Base-by-base conservation (phyloP, 352 stramenopile genomes). In the Phytopythium montanum region DNA sequence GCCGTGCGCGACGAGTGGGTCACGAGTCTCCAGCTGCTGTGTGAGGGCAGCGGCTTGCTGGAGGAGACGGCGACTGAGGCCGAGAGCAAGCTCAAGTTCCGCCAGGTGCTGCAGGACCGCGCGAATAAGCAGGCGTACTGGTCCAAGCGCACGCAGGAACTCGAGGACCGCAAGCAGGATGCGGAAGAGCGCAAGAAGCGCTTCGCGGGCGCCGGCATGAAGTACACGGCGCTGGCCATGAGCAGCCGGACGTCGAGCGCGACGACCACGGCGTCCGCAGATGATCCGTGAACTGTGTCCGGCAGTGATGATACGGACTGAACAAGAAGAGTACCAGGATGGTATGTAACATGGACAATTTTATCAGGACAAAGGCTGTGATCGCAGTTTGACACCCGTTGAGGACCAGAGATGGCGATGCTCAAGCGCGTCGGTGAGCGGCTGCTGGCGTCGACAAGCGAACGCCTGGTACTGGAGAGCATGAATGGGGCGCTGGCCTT, bases 191-290 rank as follows among this genome's bases (percentile, higher is more conserved):
- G 80, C 31, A 94, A 94, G 65, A 90, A 91, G 54, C 73, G 87
- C 59, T 90, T 91, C 54, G 69, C 76, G 8, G 69, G 73, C 29
- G 72, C 69, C 7, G 85, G 85, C 6, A 88, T 92, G 75, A 94
- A 91, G 62, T 94, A 92, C 66, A 94, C 85, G 3, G 85, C 85
- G 6, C 70, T 91, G 34, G 85, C 85, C 38, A 88, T 94, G 73
- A 75, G 64, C 25, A 92, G 84, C 63, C 82, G 83, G 25, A 58
- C 76, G 18, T 70, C 69, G 39, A 59, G 18, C 6, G 19, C 48
- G 33, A 26, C 46, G 0, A 41, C 28, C 23, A 25, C n/a, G 9
- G 33, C 38, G 46, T 46, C 36, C 8, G 41, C 31, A 18, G 26
- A 33, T 18, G 42, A 60, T 31, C 36, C 42, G 54, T 26, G 39